A percentile compares a stretch with the other conserved stretches of the same genome.
These are phyloP conservation scores for Podila epigama DNA, from an alignment of 192 early-diverging fungal species.

Conservation along the genomic window DNA sequence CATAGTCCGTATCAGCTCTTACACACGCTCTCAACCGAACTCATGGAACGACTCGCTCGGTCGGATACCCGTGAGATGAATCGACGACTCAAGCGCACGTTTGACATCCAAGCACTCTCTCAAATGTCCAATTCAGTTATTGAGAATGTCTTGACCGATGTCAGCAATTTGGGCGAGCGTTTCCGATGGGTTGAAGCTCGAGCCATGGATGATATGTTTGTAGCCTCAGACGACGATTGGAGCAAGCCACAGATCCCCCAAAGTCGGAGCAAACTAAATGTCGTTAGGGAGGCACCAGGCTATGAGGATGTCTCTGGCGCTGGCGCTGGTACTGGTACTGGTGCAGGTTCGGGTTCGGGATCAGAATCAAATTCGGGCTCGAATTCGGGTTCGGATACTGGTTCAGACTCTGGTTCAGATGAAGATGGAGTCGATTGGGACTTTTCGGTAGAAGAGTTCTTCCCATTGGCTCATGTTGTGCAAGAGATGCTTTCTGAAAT, in stretches of 20 bases:
- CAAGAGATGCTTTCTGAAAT: constrained; percentile 60
- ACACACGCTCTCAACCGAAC: constrained; percentile 37
- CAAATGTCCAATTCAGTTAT: constrained; percentile 64
- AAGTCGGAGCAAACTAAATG: no score
- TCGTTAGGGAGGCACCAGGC: no score
- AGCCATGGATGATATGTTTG: constrained; percentile 26
- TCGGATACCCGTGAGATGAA: constrained; percentile 64
- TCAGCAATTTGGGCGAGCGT: constrained; percentile 49
- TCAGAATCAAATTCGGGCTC: no score
- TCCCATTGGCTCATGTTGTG: constrained; percentile 52
- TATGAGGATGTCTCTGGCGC: no score
- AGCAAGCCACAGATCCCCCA: not conserved
- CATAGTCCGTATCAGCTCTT: constrained; percentile 56
- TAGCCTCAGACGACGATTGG: not conserved
- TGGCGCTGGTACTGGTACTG: no score
- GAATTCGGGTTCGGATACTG: not conserved
- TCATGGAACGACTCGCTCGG: constrained; percentile 55
- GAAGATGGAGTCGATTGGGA: constrained; percentile 13
- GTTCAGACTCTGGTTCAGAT: not conserved
- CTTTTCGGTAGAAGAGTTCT: constrained; percentile 57
- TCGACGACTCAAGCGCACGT: constrained; percentile 55
- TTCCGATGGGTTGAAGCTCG: constrained; percentile 58
- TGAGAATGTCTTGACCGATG: constrained; percentile 58
- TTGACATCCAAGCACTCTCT: constrained; percentile 64
- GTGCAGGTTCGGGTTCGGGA: no score